A percentile compares a stretch with the other conserved stretches of the same genome.
Evolutionary conservation across 805 yeast species (phyloP).

Genomic region (Cyberlindnera maclurae): DNA sequence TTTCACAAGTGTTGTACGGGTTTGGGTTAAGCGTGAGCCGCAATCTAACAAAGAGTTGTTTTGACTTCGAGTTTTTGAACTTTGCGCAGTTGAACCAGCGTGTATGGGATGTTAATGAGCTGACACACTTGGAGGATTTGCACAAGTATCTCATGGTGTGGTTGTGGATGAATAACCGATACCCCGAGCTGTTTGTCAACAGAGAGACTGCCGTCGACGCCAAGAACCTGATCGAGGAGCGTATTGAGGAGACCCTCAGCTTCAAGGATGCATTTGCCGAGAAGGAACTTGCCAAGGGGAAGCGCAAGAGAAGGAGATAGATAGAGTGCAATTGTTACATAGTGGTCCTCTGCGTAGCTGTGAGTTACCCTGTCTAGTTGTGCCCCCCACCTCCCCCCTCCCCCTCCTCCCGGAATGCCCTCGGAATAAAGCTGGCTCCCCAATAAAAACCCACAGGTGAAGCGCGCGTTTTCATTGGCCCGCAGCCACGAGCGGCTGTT

Average conservation of each 20-base stretch:
- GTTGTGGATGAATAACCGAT: slow-evolving; percentile 83
- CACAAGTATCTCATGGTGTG: slow-evolving; percentile 64
- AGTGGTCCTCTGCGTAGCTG: too few relatives aligned
- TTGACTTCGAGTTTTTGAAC: slow-evolving; percentile 36
- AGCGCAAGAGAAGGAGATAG: background rate
- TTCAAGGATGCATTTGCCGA: slow-evolving; percentile 2
- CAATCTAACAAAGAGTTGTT: slow-evolving; percentile 44
- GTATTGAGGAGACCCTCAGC: slow-evolving; percentile 32
- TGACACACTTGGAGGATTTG: slow-evolving; percentile 44
- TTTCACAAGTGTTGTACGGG: slow-evolving; percentile 41
- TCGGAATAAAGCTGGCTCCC: background rate
- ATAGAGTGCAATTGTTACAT: background rate
- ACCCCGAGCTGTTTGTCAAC: slow-evolving; percentile 76
- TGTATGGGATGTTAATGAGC: slow-evolving; percentile 3
- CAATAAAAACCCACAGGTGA: slow-evolving; percentile 1
- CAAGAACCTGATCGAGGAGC: slow-evolving; percentile 58
- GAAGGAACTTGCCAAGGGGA: background rate
- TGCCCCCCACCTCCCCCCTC: too few relatives aligned
- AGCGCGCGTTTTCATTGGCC: slow-evolving; percentile 9
- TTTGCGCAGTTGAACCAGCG: slow-evolving; percentile 4
- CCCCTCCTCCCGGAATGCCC: too few relatives aligned
- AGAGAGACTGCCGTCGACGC: slow-evolving; percentile 64
- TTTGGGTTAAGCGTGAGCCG: slow-evolving; percentile 33
- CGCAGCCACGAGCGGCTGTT: too few relatives aligned
- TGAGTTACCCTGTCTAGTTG: too few relatives aligned